Evolutionary conservation across 768 basidiomycete species (phyloP).

Genomic region (Amanita phalloides): DNA sequence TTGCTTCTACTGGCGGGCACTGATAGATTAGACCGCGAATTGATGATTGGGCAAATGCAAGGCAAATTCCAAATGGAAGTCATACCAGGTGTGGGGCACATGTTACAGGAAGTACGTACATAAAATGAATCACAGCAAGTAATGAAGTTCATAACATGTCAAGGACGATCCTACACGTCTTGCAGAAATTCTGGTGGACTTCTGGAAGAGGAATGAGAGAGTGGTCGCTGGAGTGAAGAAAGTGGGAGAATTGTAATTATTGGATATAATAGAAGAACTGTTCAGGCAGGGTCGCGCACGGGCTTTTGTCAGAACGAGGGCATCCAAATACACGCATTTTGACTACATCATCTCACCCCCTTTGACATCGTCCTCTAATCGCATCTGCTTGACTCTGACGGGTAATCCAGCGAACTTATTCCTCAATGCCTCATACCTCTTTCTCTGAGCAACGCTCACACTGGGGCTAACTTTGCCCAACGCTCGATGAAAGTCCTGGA

Average conservation of each 20-base stretch:
- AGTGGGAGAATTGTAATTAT: slow-evolving; percentile 33
- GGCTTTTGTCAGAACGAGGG: no score
- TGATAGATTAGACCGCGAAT: slow-evolving; percentile 82
- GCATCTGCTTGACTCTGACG: slow-evolving; percentile 31
- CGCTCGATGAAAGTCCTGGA: slow-evolving; percentile 65
- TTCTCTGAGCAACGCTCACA: slow-evolving; percentile 70
- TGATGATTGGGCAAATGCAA: slow-evolving; percentile 97
- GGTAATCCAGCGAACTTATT: slow-evolving; percentile 79
- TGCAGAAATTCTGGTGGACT: slow-evolving; percentile 76
- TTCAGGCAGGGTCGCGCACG: no score
- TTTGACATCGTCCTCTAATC: slow-evolving; percentile 1
- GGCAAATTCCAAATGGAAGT: slow-evolving; percentile 94
- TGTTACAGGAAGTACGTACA: slow-evolving; percentile 76
- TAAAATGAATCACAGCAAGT: neutral
- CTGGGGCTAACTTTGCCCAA: slow-evolving; percentile 79
- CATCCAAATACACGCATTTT: neutral
- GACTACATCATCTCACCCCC: neutral
- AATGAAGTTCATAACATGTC: neutral
- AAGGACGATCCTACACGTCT: slow-evolving; percentile 81
- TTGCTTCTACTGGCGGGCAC: slow-evolving; percentile 87
- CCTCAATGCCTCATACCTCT: slow-evolving; percentile 72
- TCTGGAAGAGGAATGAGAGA: slow-evolving; percentile 85
- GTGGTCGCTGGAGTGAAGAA: slow-evolving; percentile 51
- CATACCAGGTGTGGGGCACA: slow-evolving; percentile 80
- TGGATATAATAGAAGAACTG: no score